These are phyloP conservation scores for Paramecium sexaurelia DNA, from an alignment of 73 alveolate species.

Conservation along the genomic window DNA sequence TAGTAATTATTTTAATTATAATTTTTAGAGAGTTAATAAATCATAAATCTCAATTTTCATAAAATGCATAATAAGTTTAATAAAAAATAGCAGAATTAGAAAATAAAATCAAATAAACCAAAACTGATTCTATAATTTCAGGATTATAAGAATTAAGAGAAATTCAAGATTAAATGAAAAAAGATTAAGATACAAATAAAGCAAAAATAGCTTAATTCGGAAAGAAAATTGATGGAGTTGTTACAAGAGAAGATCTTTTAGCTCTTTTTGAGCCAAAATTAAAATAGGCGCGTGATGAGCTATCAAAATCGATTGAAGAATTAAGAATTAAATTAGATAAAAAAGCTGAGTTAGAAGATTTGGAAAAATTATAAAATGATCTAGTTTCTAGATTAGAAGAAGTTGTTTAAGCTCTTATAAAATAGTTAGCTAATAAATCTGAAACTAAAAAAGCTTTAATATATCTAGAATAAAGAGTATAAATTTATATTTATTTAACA, in stretches of 20 bases:
- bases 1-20: neutral
- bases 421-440: constrained; percentile 54
- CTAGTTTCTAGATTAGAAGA: constrained; percentile 63
- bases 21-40: neutral
- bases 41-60: constrained; percentile 18
- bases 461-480: constrained; percentile 63
- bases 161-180: constrained; percentile 1
- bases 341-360: constrained; percentile 64
- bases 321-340: constrained; percentile 52
- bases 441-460: constrained; percentile 64
- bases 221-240: constrained; percentile 1
- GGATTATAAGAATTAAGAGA: constrained; percentile 24
- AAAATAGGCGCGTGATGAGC: constrained; percentile 37
- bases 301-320: constrained; percentile 30
- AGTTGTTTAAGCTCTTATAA: constrained; percentile 56
- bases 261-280: neutral
- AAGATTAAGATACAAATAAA: constrained; percentile 4
- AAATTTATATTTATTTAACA: neutral
- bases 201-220: neutral
- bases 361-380: neutral
- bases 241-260: constrained; percentile 44
- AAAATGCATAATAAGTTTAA: neutral
- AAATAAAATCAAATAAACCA: neutral
- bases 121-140: constrained; percentile 8
- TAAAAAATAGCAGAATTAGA: neutral